phyloP scores from a whole-genome alignment of 345 rosid genomes.

The Rhodamnia argentea region DNA sequence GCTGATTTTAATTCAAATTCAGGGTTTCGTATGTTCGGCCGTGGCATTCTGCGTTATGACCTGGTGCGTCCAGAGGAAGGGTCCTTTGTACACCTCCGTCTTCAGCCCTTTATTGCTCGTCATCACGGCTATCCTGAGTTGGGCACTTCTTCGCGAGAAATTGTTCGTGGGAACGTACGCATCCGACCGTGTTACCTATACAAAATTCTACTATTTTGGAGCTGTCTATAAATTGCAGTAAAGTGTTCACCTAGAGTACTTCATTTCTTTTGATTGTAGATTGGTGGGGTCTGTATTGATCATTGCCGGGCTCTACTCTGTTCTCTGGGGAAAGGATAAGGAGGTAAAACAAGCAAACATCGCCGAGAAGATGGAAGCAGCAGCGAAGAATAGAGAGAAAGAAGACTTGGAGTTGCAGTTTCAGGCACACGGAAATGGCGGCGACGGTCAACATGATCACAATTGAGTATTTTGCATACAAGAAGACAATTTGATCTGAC shows the following conservation, averaged over 20 bases:
- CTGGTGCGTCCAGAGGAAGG: conserved; percentile 67
- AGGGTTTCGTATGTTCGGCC: conserved; percentile 80
- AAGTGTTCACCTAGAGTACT: background rate
- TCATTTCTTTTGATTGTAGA: conserved; percentile 11
- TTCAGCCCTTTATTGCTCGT: conserved; percentile 79
- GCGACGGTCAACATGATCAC: background rate
- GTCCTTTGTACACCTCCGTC: conserved; percentile 84
- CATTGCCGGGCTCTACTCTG: conserved; percentile 61
- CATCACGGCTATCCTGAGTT: conserved; percentile 62
- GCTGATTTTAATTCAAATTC: background rate
- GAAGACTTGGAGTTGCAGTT: background rate
- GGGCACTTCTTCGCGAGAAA: conserved; percentile 81
- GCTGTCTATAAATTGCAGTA: background rate
- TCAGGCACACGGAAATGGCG: background rate
- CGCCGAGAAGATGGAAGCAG: background rate
- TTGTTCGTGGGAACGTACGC: conserved; percentile 71
- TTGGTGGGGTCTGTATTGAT: conserved; percentile 63
- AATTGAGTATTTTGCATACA: background rate
- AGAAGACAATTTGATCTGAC: background rate
- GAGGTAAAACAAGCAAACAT: conserved; percentile 14
- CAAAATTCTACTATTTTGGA: background rate
- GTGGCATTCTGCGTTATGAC: conserved; percentile 52
- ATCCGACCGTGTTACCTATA: background rate
- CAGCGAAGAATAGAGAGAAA: background rate
- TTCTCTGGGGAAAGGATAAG: conserved; percentile 84